Base-by-base conservation (phyloP, 176 grass and related monocot genomes). In the Leersia perrieri region DNA sequence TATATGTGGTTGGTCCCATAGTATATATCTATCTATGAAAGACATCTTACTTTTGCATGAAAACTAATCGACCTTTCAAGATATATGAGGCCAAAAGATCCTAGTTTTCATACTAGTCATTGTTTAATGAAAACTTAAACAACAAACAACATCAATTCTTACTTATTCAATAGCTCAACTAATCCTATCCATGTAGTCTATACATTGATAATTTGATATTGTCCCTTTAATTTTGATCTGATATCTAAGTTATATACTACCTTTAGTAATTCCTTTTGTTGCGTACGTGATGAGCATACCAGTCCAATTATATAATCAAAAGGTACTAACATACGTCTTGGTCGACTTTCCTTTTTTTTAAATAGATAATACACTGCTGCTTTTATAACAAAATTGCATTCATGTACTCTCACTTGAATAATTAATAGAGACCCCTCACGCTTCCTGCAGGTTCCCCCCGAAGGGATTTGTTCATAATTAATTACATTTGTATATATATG, bases 71-170 rank as follows among this genome's bases (percentile, higher is more conserved):
- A 29, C 33, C 60, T 9, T 33, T 35, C 14, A 9, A 57, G 22
- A 74, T 1, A 28, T 7, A 10, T 13, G n/a, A 57, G 36, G 30
- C 3, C 6, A 58, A 39, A 5, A 40, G 5, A 61, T 49, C 69
- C 26, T 66, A 55, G 32, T 7, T 82, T 69, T 68, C 12, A 49
- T 7, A 3, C 27, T 60, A 26, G 14, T 58, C 42, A 67, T 80
- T 74, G 80, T 74, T 74, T 63, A 66, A 29, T 35, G 13, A 22
- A 72, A 73, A 16, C 58, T 65, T 51, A 65, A 28, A 31, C 66
- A 22, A 30, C 33, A 70, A n/a, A 39, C n/a, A 69, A 2, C 13
- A 68, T 79, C n/a, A n/a, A n/a, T 68, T 4, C 65, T 74, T 65
- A 33, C 39, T 51, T 16, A 0, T 73, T 44, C 33, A 75, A 60